Evolutionary conservation across 257 asterid species (phyloP).

Genomic region (Schizonepeta tenuifolia): DNA sequence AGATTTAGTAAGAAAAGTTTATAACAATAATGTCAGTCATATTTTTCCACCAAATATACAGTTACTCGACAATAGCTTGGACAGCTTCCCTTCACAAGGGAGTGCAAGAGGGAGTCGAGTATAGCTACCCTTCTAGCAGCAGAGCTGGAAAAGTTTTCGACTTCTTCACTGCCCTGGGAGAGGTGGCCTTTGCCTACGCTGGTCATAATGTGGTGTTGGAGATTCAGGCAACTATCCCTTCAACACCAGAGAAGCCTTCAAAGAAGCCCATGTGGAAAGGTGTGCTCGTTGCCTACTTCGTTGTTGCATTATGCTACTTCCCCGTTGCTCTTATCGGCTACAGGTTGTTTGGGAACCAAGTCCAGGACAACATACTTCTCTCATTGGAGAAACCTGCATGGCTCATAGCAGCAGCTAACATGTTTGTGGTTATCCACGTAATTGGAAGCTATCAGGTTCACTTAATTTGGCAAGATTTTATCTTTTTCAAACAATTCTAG

Average conservation of each 20-base stretch:
- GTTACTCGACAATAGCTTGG: slow-evolving; percentile 61
- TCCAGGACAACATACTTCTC: slow-evolving; percentile 42
- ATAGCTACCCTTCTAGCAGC: slow-evolving; percentile 30
- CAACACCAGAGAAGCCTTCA: slow-evolving; percentile 46
- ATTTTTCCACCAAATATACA: slow-evolving; percentile 18
- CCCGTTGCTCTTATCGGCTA: slow-evolving; percentile 48
- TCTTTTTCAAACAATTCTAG: neutral
- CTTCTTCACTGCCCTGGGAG: slow-evolving; percentile 44
- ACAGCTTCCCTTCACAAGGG: slow-evolving; percentile 51
- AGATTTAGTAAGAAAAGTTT: neutral
- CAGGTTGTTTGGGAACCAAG: slow-evolving; percentile 40
- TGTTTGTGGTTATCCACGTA: slow-evolving; percentile 44
- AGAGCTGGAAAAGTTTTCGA: slow-evolving; percentile 38
- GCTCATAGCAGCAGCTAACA: slow-evolving; percentile 45
- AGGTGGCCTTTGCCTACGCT: slow-evolving; percentile 47
- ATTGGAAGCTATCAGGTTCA: slow-evolving; percentile 43
- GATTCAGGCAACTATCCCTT: slow-evolving; percentile 48
- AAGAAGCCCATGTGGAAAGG: slow-evolving; percentile 52
- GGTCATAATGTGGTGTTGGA: slow-evolving; percentile 49
- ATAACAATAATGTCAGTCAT: neutral
- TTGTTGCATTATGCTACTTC: slow-evolving; percentile 46
- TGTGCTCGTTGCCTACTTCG: slow-evolving; percentile 43
- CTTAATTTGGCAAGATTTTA: neutral
- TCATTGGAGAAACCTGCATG: slow-evolving; percentile 48
- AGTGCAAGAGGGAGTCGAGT: slow-evolving; percentile 40